Evolutionary conservation across 345 rosid genomes (phyloP).

Genomic region (Eucalyptus dawsonii): DNA sequence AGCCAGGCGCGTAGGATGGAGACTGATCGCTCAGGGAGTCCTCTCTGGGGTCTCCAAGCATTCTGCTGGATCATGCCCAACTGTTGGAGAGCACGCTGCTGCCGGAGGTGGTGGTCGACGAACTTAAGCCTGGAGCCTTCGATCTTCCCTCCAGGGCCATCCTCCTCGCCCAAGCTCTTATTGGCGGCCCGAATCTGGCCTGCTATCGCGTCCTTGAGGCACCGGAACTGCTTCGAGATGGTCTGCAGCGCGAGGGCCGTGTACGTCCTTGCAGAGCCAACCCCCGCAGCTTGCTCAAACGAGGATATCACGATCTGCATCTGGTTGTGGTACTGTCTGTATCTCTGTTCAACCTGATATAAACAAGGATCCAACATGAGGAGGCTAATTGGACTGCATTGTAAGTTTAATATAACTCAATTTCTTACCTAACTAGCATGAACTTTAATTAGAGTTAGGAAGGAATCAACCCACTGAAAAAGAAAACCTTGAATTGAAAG

Average conservation of each 20-base stretch:
- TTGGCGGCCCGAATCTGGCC: constrained; percentile 76
- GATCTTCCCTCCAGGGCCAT: constrained; percentile 44
- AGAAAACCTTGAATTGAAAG: not conserved
- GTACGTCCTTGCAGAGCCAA: constrained; percentile 82
- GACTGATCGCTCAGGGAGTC: constrained; percentile 88
- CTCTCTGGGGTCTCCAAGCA: constrained; percentile 99
- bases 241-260: constrained; percentile 83
- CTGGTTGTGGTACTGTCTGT: constrained; percentile 91
- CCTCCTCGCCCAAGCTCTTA: constrained; percentile 91
- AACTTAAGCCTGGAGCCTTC: constrained; percentile 92
- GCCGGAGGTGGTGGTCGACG: constrained; percentile 87
- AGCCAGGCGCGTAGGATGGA: constrained; percentile 99
- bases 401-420: not conserved
- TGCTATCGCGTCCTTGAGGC: constrained; percentile 82
- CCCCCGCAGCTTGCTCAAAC: constrained; percentile 86
- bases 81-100: constrained; percentile 93
- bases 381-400: not conserved
- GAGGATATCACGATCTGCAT: constrained; percentile 85
- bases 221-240: constrained; percentile 89
- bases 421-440: not conserved
- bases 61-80: constrained; percentile 96
- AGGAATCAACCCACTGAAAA: not conserved
- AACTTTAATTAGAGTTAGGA: not conserved
- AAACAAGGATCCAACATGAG: not conserved
- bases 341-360: constrained; percentile 87